Evolutionary conservation across 805 yeast genomes (phyloP).

Genomic region (Candida corydali): DNA sequence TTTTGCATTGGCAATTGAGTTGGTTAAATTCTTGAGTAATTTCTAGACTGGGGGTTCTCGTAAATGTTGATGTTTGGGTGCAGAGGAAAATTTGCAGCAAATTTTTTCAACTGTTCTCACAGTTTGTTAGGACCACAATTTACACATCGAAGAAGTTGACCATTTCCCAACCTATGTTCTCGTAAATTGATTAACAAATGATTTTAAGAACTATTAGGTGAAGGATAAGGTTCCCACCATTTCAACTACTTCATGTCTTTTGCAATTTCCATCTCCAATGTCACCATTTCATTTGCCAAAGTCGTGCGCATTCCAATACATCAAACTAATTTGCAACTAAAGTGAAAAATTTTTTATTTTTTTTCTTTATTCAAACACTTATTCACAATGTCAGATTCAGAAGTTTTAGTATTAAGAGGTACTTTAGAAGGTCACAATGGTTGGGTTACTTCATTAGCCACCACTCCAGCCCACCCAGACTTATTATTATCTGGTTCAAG

Average conservation of each 20-base stretch:
- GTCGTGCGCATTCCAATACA: background rate
- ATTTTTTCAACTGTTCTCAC: conserved; percentile 1
- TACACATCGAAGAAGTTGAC: background rate
- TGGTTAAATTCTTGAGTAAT: no score
- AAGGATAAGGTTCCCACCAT: no score
- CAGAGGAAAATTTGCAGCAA: conserved; percentile 3
- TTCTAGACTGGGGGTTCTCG: background rate
- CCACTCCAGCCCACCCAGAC: conserved; percentile 97
- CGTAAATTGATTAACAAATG: no score
- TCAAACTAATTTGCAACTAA: background rate
- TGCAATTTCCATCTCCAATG: no score
- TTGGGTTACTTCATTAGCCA: conserved; percentile 98
- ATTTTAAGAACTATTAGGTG: no score
- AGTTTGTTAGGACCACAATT: conserved; percentile 1
- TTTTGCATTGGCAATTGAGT: no score
- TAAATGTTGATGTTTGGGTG: conserved; percentile 5
- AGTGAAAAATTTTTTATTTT: conserved; percentile 1
- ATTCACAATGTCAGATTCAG: conserved; percentile 67
- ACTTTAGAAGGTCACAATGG: conserved; percentile 85
- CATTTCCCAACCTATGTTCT: no score
- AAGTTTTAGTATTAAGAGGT: conserved; percentile 99
- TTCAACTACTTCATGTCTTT: no score
- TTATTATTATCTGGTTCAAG: conserved; percentile 96
- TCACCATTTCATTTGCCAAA: no score
- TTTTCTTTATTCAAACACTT: conserved; percentile 1